phyloP scores from a whole-genome alignment of 257 asterid genomes.

The Capsicum chinense region DNA sequence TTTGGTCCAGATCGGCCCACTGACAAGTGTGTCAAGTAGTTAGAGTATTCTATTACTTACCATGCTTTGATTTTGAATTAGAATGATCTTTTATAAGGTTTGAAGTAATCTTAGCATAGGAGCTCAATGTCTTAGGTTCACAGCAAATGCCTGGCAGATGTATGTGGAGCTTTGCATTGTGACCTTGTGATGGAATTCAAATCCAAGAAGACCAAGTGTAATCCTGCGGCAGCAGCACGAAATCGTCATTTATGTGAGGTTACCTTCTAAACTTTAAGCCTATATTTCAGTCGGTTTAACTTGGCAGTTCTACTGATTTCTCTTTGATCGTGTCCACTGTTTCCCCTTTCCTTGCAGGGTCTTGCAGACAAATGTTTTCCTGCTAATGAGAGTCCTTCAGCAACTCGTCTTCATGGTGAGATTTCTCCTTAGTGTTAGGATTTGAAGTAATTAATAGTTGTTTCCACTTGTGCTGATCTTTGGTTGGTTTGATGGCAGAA shows the following conservation, averaged over 20 bases:
- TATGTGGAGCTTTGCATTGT: slow-evolving; percentile 94
- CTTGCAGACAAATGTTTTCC: slow-evolving; percentile 92
- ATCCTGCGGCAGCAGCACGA: slow-evolving; percentile 87
- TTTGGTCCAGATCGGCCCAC: background rate
- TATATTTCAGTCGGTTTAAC: background rate
- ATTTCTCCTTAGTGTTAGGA: slow-evolving; percentile 22
- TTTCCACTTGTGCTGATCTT: slow-evolving; percentile 11
- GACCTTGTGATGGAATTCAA: slow-evolving; percentile 59
- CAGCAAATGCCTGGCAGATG: slow-evolving; percentile 91
- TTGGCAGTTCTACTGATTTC: slow-evolving; percentile 14
- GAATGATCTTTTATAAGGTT: slow-evolving; percentile 1
- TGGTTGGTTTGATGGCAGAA: slow-evolving; percentile 52
- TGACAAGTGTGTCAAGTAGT: background rate
- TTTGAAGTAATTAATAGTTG: slow-evolving; percentile 13
- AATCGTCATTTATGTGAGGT: slow-evolving; percentile 94
- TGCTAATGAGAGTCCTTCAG: slow-evolving; percentile 56
- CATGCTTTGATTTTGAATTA: slow-evolving; percentile 24
- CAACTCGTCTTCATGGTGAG: slow-evolving; percentile 83
- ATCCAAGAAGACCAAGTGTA: slow-evolving; percentile 77
- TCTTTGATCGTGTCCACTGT: background rate
- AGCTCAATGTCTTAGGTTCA: slow-evolving; percentile 55
- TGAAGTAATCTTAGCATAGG: slow-evolving; percentile 22
- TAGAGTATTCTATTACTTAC: slow-evolving; percentile 13
- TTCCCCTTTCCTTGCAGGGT: slow-evolving; percentile 48
- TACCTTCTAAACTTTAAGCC: slow-evolving; percentile 29